These are phyloP conservation scores for Huntiella omanensis DNA, from an alignment of 2,329 filamentous ascomycete genomes.

Conservation along the genomic window DNA sequence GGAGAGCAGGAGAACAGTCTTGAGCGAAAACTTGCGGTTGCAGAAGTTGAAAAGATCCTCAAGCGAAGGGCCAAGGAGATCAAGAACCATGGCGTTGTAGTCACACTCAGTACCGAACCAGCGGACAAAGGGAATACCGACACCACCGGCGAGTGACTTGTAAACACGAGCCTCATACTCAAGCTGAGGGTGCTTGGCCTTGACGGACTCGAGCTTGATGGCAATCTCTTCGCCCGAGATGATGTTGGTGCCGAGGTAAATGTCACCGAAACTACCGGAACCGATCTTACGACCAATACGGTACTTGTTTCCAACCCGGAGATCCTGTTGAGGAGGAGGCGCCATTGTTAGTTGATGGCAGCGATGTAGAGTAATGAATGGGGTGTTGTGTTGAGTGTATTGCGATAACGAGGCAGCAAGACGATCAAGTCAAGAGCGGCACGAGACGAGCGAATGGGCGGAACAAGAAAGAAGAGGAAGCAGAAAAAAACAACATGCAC, in stretches of 20 bases:
- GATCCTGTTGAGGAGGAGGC: constrained; percentile 43
- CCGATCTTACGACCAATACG: constrained; percentile 98
- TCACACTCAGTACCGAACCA: constrained; percentile 99
- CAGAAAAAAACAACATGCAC: neutral
- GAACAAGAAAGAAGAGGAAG: neutral
- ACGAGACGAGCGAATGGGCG: neutral
- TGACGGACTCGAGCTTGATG: constrained; percentile 98
- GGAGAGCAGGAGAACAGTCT: constrained; percentile 89
- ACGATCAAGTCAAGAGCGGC: neutral
- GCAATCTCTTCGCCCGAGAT: constrained; percentile 98
- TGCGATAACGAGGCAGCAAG: neutral
- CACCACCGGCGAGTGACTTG: constrained; percentile 78
- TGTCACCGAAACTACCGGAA: constrained; percentile 92
- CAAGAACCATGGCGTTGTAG: constrained; percentile 99
- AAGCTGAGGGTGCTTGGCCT: constrained; percentile 96
- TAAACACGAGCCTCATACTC: constrained; percentile 96
- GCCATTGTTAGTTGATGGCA: constrained; percentile 3
- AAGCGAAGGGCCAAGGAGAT: constrained; percentile 83
- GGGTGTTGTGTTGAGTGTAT: neutral
- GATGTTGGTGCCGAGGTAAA: constrained; percentile 98
- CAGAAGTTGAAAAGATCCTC: constrained; percentile 99
- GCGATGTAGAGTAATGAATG: neutral
- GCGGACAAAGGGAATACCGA: constrained; percentile 94
- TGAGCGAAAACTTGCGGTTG: constrained; percentile 98
- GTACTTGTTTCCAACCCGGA: constrained; percentile 98